phyloP scores from a whole-genome alignment of 2,329 filamentous ascomycete genomes.

The Botrytis elliptica region DNA sequence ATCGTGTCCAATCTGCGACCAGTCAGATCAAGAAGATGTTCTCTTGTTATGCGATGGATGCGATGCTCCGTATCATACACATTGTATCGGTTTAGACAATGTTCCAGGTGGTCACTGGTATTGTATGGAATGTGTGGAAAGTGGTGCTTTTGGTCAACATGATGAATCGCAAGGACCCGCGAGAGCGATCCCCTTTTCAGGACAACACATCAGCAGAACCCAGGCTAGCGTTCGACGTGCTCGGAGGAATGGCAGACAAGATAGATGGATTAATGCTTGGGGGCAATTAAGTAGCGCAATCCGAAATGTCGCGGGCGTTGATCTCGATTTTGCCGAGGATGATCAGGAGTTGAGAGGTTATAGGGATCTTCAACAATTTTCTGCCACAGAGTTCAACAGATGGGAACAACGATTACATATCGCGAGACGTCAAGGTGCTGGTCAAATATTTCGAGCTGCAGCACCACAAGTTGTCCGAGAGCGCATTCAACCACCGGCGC shows the following conservation, averaged over 20 bases:
- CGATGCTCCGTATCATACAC: conserved; percentile 84
- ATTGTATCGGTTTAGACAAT: conserved; percentile 79
- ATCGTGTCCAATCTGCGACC: conserved; percentile 82
- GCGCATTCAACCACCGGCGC: conserved; percentile 45
- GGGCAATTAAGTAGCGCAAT: conserved; percentile 60
- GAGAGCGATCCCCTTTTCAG: conserved; percentile 16
- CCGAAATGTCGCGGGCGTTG: conserved; percentile 68
- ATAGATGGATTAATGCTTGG: conserved; percentile 89
- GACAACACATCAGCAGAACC: conserved; percentile 47
- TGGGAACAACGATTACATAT: conserved; percentile 86
- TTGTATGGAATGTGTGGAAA: conserved; percentile 73
- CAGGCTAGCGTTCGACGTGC: conserved; percentile 54
- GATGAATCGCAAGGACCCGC: neutral
- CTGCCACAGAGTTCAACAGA: conserved; percentile 60
- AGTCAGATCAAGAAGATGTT: conserved; percentile 76
- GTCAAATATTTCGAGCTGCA: conserved; percentile 68
- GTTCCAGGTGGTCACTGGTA: conserved; percentile 83
- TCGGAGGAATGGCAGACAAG: conserved; percentile 64
- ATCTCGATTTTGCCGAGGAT: conserved; percentile 81
- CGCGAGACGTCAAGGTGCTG: conserved; percentile 74
- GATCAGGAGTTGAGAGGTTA: conserved; percentile 53
- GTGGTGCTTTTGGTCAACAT: neutral
- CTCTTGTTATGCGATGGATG: conserved; percentile 90
- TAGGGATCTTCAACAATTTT: conserved; percentile 54
- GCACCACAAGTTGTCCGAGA: conserved; percentile 58